Percentiles rank a stretch among this genome's conserved stretches.
These are phyloP conservation scores for Phytophthora constricta DNA, from an alignment of 352 stramenopile genomes.

Conservation along the genomic window DNA sequence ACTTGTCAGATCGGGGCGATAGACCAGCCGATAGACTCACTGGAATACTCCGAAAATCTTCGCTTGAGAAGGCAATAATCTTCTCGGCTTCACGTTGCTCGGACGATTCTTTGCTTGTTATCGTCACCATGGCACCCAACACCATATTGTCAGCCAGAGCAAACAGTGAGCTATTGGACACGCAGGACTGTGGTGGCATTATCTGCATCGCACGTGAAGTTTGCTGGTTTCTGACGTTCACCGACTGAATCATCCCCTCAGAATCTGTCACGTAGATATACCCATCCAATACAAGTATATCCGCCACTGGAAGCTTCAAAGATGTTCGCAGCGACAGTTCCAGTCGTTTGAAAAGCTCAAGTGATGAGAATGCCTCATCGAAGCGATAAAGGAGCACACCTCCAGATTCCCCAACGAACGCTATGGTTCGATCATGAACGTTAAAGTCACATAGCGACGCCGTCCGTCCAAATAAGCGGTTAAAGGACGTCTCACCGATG, in stretches of 20 bases:
- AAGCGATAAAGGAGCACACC: slow-evolving; percentile 37
- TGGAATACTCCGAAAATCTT: slow-evolving; percentile 49
- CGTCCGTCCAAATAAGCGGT: slow-evolving; percentile 14
- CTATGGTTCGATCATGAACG: slow-evolving; percentile 29
- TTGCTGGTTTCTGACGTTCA: slow-evolving; percentile 57
- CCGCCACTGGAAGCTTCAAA: slow-evolving; percentile 25
- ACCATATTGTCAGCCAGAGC: slow-evolving; percentile 41
- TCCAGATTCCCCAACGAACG: slow-evolving; percentile 35
- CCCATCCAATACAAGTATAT: slow-evolving; percentile 31
- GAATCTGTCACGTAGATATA: slow-evolving; percentile 46
- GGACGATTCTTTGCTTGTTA: neutral
- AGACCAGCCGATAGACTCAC: slow-evolving; percentile 21
- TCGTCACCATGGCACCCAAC: slow-evolving; percentile 24
- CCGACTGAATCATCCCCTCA: slow-evolving; percentile 39
- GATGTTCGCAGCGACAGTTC: slow-evolving; percentile 33
- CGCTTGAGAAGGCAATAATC: slow-evolving; percentile 36
- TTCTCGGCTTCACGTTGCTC: neutral
- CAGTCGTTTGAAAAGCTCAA: slow-evolving; percentile 40
- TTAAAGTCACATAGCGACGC: slow-evolving; percentile 32
- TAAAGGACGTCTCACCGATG: slow-evolving; percentile 9
- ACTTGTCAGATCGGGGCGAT: slow-evolving; percentile 11
- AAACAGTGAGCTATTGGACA: slow-evolving; percentile 23
- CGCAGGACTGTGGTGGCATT: slow-evolving; percentile 12
- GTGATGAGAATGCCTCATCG: slow-evolving; percentile 28
- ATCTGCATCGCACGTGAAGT: slow-evolving; percentile 41